phyloP scores from a whole-genome alignment of 2,329 filamentous ascomycete species.

The Colletotrichum zoysiae region DNA sequence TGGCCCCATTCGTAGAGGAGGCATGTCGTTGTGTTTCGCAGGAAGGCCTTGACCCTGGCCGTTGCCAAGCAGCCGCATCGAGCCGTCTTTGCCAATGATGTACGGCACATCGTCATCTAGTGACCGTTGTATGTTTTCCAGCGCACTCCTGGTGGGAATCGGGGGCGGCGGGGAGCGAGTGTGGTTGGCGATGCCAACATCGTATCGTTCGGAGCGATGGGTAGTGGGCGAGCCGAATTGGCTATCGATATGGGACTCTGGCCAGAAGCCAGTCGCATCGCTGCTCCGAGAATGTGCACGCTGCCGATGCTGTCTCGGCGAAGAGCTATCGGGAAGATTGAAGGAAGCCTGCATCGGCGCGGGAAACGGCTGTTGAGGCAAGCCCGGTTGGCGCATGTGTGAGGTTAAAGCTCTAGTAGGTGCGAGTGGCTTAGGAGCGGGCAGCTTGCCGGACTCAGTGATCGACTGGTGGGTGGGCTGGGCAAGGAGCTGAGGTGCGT shows the following conservation, averaged over 20 bases:
- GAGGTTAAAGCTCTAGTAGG: conserved; percentile 47
- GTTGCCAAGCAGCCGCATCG: conserved; percentile 51
- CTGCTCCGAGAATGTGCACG: conserved; percentile 48
- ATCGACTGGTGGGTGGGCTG: conserved; percentile 47
- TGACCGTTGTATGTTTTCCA: conserved; percentile 18
- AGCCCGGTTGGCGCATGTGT: conserved; percentile 47
- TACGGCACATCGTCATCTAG: conserved; percentile 46
- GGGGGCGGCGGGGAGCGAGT: conserved; percentile 30
- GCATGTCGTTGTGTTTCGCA: conserved; percentile 41
- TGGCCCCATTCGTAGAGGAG: conserved; percentile 43
- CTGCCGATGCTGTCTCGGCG: conserved; percentile 41
- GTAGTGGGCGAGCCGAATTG: conserved; percentile 40
- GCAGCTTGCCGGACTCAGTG: conserved; percentile 52
- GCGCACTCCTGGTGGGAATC: background rate
- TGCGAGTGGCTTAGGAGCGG: conserved; percentile 48
- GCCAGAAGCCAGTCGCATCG: conserved; percentile 43
- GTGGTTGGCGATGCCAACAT: conserved; percentile 30
- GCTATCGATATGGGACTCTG: conserved; percentile 39
- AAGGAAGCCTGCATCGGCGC: conserved; percentile 44
- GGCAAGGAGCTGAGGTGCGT: background rate
- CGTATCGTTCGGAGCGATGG: conserved; percentile 32
- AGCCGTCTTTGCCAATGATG: conserved; percentile 53
- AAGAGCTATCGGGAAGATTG: conserved; percentile 42
- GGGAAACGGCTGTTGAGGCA: conserved; percentile 35
- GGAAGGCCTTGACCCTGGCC: conserved; percentile 44